These are phyloP conservation scores for Xenoacremonium recifei DNA, from an alignment of 2,329 filamentous ascomycete genomes.

Conservation along the genomic window DNA sequence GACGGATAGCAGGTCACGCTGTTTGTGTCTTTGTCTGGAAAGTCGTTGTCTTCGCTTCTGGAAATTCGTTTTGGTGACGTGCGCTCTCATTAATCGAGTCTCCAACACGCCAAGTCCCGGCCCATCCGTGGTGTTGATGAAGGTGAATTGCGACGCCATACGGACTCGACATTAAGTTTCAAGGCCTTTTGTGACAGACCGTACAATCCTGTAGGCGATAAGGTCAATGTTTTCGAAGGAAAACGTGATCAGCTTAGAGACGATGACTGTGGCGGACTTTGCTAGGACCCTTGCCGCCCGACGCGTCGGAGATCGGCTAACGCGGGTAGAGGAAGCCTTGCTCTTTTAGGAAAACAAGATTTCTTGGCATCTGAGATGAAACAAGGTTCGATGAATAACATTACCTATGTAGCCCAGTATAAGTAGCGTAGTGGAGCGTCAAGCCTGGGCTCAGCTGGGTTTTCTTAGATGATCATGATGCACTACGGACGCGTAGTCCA, in stretches of 20 bases:
- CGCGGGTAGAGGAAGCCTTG: slow-evolving; percentile 3
- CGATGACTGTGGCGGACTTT: too few species aligned
- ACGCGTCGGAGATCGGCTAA: too few species aligned
- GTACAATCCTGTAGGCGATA: too few species aligned
- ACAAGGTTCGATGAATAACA: neutral
- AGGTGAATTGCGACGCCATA: slow-evolving; percentile 13
- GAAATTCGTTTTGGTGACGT: slow-evolving; percentile 19
- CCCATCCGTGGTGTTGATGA: slow-evolving; percentile 17
- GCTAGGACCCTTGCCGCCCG: too few species aligned
- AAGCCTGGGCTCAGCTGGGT: too few species aligned
- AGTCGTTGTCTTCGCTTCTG: slow-evolving; percentile 12
- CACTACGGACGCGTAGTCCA: too few species aligned
- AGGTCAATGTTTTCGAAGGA: neutral
- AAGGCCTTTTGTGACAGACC: too few species aligned
- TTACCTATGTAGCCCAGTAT: neutral
- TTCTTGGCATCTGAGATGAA: too few species aligned
- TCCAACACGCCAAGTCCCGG: slow-evolving; percentile 8
- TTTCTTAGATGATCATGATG: too few species aligned
- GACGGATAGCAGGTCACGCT: too few species aligned
- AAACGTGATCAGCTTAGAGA: neutral
- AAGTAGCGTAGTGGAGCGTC: too few species aligned
- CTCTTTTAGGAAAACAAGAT: slow-evolving; percentile 17
- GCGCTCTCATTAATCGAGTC: slow-evolving; percentile 15
- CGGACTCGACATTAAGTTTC: too few species aligned
- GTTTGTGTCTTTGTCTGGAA: slow-evolving; percentile 4